phyloP scores from a whole-genome alignment of 2,329 filamentous ascomycete genomes.

The Westerdykella aurantiaca region DNA sequence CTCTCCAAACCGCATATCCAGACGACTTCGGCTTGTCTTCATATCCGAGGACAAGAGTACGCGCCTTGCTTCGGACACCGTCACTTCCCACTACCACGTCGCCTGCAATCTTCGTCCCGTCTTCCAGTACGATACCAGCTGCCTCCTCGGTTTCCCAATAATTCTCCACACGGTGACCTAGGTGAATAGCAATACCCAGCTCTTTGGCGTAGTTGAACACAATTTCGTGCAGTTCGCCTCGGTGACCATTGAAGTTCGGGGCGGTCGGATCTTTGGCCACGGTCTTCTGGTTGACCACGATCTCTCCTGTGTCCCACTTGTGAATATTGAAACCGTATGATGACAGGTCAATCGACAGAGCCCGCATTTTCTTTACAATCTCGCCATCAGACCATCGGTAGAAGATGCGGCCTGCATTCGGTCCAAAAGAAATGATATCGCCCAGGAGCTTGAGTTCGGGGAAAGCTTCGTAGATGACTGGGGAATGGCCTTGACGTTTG shows the following conservation, averaged over 20 bases:
- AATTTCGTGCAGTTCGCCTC: slow-evolving; percentile 56
- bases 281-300: slow-evolving; percentile 52
- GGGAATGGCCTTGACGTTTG: slow-evolving; percentile 55
- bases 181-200: slow-evolving; percentile 51
- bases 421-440: slow-evolving; percentile 58
- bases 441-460: slow-evolving; percentile 53
- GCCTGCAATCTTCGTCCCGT: slow-evolving; percentile 43
- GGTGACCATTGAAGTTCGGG: slow-evolving; percentile 56
- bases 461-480: slow-evolving; percentile 55
- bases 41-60: slow-evolving; percentile 49
- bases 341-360: slow-evolving; percentile 49
- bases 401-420: slow-evolving; percentile 58
- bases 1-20: slow-evolving; percentile 51
- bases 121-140: slow-evolving; percentile 49
- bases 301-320: slow-evolving; percentile 55
- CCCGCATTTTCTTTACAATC: slow-evolving; percentile 44
- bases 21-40: slow-evolving; percentile 49
- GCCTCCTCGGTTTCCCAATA: slow-evolving; percentile 51
- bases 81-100: slow-evolving; percentile 51
- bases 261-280: slow-evolving; percentile 43
- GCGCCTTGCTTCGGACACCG: slow-evolving; percentile 48
- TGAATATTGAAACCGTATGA: slow-evolving; percentile 57
- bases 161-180: slow-evolving; percentile 47
- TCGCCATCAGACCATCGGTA: slow-evolving; percentile 51
- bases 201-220: slow-evolving; percentile 54